Evolutionary conservation across 768 basidiomycete genomes (phyloP).

Genomic region (Fomitopsis pulvina): DNA sequence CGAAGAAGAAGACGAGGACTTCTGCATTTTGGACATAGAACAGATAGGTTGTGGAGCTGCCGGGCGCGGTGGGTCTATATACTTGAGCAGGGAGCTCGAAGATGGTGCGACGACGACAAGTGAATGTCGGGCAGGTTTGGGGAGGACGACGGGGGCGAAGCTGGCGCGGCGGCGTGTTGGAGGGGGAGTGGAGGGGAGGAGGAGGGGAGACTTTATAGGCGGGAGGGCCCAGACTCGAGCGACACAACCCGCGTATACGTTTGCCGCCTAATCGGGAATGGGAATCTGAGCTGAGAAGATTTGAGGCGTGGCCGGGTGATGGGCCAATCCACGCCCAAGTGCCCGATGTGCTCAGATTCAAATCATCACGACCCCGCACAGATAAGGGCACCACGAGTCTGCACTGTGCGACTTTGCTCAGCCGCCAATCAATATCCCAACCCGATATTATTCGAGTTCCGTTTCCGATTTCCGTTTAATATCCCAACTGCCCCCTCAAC

Average conservation of each 20-base stretch:
- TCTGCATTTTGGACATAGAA: conserved; percentile 15
- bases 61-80: conserved; percentile 1
- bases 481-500: no score
- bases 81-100: conserved; percentile 1
- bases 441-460: no score
- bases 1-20: conserved; percentile 19
- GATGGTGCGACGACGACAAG: not conserved
- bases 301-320: not conserved
- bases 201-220: conserved; percentile 24
- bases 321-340: conserved; percentile 1
- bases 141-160: conserved; percentile 1
- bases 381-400: not conserved
- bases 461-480: no score
- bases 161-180: conserved; percentile 9
- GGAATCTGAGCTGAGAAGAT: conserved; percentile 4
- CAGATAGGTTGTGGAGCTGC: conserved; percentile 6
- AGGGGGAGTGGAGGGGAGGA: conserved; percentile 14
- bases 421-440: not conserved
- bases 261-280: conserved; percentile 7
- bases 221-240: conserved; percentile 15
- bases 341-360: not conserved
- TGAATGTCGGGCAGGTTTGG: not conserved
- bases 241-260: conserved; percentile 8
- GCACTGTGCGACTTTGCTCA: not conserved
- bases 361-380: not conserved